A percentile compares a stretch with the other conserved stretches of the same genome.
Conservation (phyloP, 306 rosid species). For the Glycine tomentella region DNA sequence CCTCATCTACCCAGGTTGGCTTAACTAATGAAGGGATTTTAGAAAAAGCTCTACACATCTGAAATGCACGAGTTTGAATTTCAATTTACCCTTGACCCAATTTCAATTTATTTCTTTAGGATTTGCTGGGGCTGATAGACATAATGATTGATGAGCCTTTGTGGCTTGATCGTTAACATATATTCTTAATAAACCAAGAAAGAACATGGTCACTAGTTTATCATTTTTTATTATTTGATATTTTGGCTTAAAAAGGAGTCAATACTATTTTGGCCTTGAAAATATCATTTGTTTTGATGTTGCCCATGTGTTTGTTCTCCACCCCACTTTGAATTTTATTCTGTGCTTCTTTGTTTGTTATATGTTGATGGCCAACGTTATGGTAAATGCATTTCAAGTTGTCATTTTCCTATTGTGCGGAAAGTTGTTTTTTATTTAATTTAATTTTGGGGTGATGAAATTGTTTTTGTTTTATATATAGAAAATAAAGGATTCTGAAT, state of each 20-base stretch:
- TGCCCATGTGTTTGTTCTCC: neutral
- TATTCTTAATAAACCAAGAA: too few relatives aligned
- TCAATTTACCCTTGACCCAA: too few relatives aligned
- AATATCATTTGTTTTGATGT: neutral
- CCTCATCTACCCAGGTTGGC: neutral
- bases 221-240: neutral
- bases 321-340: neutral
- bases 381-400: constrained; percentile 2
- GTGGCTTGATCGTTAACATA: too few relatives aligned
- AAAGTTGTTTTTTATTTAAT: neutral
- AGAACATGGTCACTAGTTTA: neutral
- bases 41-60: neutral
- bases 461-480: neutral
- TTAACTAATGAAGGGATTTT: constrained; percentile 6
- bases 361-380: neutral
- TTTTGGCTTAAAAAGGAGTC: neutral
- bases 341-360: neutral
- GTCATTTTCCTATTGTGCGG: neutral
- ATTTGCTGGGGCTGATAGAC: too few relatives aligned
- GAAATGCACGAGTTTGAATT: neutral
- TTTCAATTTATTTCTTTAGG: too few relatives aligned
- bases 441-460: neutral
- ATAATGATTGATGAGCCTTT: too few relatives aligned
- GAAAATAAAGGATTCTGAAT: neutral
- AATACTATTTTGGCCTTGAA: neutral